A percentile compares a stretch with the other conserved stretches of the same genome.
These are phyloP conservation scores for Neolentinus lepideus DNA, from an alignment of 1,284 basidiomycete species.

Conservation along the genomic window DNA sequence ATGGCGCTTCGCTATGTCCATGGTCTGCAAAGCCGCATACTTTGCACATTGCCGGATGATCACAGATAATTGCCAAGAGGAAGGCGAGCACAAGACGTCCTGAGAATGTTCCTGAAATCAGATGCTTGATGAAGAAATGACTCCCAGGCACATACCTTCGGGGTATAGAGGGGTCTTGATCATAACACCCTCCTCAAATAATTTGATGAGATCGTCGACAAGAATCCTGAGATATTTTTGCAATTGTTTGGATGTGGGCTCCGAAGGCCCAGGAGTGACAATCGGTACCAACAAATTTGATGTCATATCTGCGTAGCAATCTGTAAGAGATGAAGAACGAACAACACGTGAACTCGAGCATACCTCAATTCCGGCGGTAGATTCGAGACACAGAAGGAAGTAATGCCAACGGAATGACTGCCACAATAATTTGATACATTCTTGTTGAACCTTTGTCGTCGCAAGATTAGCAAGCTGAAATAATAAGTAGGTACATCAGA, in stretches of 20 bases:
- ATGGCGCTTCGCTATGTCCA: slow-evolving; percentile 14
- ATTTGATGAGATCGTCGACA: slow-evolving; percentile 14
- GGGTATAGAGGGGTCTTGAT: slow-evolving; percentile 12
- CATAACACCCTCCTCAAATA: slow-evolving; percentile 14
- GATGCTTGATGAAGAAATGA: neutral
- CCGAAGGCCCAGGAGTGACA: slow-evolving; percentile 14
- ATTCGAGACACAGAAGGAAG: slow-evolving; percentile 13
- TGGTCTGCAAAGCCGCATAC: slow-evolving; percentile 22
- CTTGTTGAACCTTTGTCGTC: neutral
- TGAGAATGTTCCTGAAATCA: slow-evolving; percentile 3
- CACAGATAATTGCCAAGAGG: slow-evolving; percentile 19
- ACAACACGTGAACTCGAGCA: neutral
- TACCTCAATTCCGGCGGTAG: slow-evolving; percentile 11
- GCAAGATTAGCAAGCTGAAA: no score
- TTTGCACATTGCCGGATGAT: slow-evolving; percentile 25
- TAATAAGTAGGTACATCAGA: neutral
- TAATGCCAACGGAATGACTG: slow-evolving; percentile 5
- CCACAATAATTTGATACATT: neutral
- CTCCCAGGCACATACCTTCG: slow-evolving; percentile 8
- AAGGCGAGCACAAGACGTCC: slow-evolving; percentile 18
- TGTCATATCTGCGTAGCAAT: slow-evolving; percentile 5
- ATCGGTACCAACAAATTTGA: slow-evolving; percentile 11
- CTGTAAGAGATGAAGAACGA: neutral
- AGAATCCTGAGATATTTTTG: slow-evolving; percentile 12
- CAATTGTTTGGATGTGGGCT: slow-evolving; percentile 13